A percentile compares a stretch with the other conserved stretches of the same genome.
Conservation (phyloP, 2,329 filamentous ascomycete genomes). For the Sporothrix variecibatus region DNA sequence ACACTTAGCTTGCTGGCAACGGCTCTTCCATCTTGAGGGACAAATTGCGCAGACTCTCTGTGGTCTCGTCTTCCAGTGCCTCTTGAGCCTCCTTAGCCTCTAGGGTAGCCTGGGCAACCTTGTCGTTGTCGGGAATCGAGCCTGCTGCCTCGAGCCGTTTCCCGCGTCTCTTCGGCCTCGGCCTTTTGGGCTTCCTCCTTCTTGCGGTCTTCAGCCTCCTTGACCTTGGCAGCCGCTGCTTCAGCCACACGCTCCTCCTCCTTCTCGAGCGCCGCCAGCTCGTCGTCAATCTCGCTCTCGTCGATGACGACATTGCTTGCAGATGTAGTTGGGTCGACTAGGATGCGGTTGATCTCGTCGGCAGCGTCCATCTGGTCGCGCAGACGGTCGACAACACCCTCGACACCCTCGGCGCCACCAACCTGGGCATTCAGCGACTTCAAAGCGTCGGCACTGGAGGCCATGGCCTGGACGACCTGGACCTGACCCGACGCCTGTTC, state of each 20-base stretch:
- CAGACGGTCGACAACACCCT: conserved; percentile 72
- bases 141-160: conserved; percentile 54
- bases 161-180: conserved; percentile 50
- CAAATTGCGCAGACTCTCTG: conserved; percentile 37
- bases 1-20: background rate
- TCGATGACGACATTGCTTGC: conserved; percentile 56
- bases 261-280: conserved; percentile 74
- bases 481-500: conserved; percentile 85
- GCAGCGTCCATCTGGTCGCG: conserved; percentile 77
- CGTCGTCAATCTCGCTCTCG: conserved; percentile 83
- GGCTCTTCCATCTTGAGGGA: conserved; percentile 38
- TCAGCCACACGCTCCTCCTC: conserved; percentile 45
- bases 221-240: conserved; percentile 37
- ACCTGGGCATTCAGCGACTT: conserved; percentile 72
- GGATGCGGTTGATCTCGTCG: conserved; percentile 78
- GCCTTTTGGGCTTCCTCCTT: conserved; percentile 40
- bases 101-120: conserved; percentile 5
- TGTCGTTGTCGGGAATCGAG: background rate
- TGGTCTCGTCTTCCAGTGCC: conserved; percentile 26
- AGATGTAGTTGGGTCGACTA: conserved; percentile 59
- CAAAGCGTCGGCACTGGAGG: conserved; percentile 72
- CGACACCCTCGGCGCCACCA: conserved; percentile 74
- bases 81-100: background rate
- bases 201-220: conserved; percentile 48
- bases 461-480: conserved; percentile 80